These are phyloP conservation scores for Berberis thunbergii DNA, from an alignment of 164 flowering plant species.

Conservation along the genomic window DNA sequence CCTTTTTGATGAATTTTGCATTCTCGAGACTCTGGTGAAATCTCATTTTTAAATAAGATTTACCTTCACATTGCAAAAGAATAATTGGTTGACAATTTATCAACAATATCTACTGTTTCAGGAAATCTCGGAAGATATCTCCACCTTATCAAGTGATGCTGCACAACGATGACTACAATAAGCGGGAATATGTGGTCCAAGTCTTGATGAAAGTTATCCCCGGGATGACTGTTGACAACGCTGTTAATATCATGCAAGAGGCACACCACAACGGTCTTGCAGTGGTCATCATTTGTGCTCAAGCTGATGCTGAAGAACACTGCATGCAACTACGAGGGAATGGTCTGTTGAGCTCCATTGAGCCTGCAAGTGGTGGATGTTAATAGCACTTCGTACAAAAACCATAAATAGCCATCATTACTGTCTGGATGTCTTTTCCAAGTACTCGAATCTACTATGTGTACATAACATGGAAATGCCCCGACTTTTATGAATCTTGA, in stretches of 20 bases:
- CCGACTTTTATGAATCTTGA: slow-evolving; percentile 8
- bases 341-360: slow-evolving; percentile 88
- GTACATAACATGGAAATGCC: slow-evolving; percentile 15
- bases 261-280: slow-evolving; percentile 84
- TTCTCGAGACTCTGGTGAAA: too few species aligned
- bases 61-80: too few species aligned
- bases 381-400: slow-evolving; percentile 13
- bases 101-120: slow-evolving; percentile 17
- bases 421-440: neutral
- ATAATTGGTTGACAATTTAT: neutral
- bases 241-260: slow-evolving; percentile 94
- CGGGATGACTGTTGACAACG: slow-evolving; percentile 89
- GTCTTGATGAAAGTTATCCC: slow-evolving; percentile 96
- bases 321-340: slow-evolving; percentile 88
- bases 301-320: slow-evolving; percentile 89
- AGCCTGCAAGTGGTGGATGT: slow-evolving; percentile 81
- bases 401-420: slow-evolving; percentile 2
- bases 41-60: too few species aligned
- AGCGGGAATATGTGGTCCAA: slow-evolving; percentile 90
- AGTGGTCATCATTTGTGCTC: slow-evolving; percentile 82
- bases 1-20: too few species aligned
- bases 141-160: slow-evolving; percentile 87
- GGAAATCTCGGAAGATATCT: slow-evolving; percentile 73
- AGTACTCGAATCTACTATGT: slow-evolving; percentile 6
- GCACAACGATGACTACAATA: slow-evolving; percentile 88